Evolutionary conservation across 225 moss, liverwort and hornwort species (phyloP), one percentile per base, ranked within the genome.

Genomic region (Thuidium tamariscinum): DNA sequence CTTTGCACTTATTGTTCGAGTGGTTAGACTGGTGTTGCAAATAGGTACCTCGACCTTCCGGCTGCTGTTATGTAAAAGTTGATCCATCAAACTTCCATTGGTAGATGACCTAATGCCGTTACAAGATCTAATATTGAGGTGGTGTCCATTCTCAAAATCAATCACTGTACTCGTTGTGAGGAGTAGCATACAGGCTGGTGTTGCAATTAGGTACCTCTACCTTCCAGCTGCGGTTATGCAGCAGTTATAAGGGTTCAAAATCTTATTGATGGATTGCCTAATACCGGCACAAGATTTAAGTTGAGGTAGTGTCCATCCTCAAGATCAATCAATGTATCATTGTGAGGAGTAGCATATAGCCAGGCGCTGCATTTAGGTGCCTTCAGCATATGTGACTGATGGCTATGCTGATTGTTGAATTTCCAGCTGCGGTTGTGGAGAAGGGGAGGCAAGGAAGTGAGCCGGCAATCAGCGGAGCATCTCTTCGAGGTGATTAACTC

Each of bases 401-500:
- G 36, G 64, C 67, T 46, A 44, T 74, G 55, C 29, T 66, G 65
- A 19, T 69, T 74, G 41, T 34, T 62, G 51, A 63, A 63, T 74
- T 56, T 83, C 44, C 87, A 97, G 98, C 90, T 98, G 68, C 96
- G 98, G 39, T 92, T 98, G 76, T 98, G 98, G 98, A 94, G 98
- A 39, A 84, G 98, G 61, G 94, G 92, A 72, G 96, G 96, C 6
- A 98, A 97, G 90, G 93, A 86, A 84, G 92, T 98, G 82, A 97
- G 95, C 57, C 89, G 96, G 25, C 81, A 91, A 36, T 90, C 98
- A 18, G 98, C 96, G 66, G 95, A 94, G 88, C 95, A 92, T 63
- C 90, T 98, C 30, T 98, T 98, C 44, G 94, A 94, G 46, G 95
- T 96, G 64, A 98, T 98, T 86, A 98, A 98, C 77, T 93, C 98